Base-by-base conservation (phyloP, 2,329 filamentous ascomycete species). In the Clathrospora elynae region DNA sequence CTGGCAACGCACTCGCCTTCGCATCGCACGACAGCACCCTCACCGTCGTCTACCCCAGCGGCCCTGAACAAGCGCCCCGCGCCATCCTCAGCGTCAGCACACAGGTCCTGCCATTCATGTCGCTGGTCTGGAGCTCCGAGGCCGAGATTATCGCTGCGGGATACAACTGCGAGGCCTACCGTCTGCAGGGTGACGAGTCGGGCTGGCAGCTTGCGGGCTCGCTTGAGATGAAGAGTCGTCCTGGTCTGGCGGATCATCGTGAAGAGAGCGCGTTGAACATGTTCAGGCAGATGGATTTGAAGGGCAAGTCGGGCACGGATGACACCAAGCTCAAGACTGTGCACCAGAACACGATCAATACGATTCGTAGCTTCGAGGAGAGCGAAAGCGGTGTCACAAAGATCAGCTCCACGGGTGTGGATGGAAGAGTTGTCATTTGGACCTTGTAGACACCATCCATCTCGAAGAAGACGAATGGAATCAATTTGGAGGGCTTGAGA, bases 221-320 rank as follows among this genome's bases (percentile, higher is more conserved):
- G 3, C 75, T 97, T 49, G 91, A 96, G 74, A 76, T 77, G 34
- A 90, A 91, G 73, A 67, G 81, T 35, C 75, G 79, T 4, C 76
- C 79, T 18, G 85, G 81, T 28, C 70, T 78, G 41, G 75, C 72
- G 2, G 84, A 80, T 44, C 81, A 82, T 41, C 81, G 87, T 20
- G 93, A 97, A 73, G 93, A 97, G 71, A 93, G 88, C 54, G 93
- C 93, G 16, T 77, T 96, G 70, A 96, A 97, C 73, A 96, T 97
- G 90, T 99, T 99, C 76, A 84, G 85, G 63, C 91, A 96, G 76
- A 97, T 99, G 93, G 93, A 99, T 72, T 79, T 99, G 55, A 96
- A 93, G 79, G 93, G 93, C 51, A 95, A 95, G 74, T 46, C 39
- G 23, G 53, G 53, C 35, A 77, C 79, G 42, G 90, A 95, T 63